phyloP scores from a whole-genome alignment of 2,329 filamentous ascomycete species.

The Cryphonectria carpinicola region DNA sequence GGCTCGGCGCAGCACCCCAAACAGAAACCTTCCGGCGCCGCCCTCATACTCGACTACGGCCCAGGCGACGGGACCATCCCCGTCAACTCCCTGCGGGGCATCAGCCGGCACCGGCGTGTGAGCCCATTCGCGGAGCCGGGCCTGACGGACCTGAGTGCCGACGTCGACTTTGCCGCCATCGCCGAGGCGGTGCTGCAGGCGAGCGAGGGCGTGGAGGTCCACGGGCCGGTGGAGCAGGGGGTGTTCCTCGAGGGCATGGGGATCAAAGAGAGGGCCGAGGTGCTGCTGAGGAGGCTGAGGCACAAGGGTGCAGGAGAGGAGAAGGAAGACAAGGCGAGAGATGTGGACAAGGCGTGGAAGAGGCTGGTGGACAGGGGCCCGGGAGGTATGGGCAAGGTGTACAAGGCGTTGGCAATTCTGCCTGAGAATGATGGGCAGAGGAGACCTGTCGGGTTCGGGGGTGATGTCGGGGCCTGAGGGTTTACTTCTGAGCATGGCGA shows the following conservation, averaged over 20 bases:
- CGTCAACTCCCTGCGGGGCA: conserved; percentile 87
- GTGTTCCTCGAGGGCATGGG: conserved; percentile 81
- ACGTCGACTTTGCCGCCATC: conserved; percentile 89
- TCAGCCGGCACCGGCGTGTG: conserved; percentile 74
- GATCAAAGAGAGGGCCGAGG: conserved; percentile 74
- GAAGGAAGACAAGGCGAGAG: conserved; percentile 54
- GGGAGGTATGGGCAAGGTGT: conserved; percentile 90
- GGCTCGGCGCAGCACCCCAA: conserved; percentile 63
- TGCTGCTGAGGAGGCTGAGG: conserved; percentile 57
- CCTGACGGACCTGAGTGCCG: conserved; percentile 83
- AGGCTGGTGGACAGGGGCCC: conserved; percentile 81
- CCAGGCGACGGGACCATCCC: conserved; percentile 73
- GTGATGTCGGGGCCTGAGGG: conserved; percentile 52
- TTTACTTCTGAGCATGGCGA: background rate
- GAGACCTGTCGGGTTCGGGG: conserved; percentile 90
- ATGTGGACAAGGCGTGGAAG: conserved; percentile 76
- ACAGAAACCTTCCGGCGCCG: conserved; percentile 73
- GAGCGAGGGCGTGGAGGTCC: conserved; percentile 82
- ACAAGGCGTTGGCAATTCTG: conserved; percentile 90
- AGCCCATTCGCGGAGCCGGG: conserved; percentile 82
- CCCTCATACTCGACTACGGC: conserved; percentile 95
- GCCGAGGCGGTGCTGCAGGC: conserved; percentile 80
- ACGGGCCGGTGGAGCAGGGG: conserved; percentile 87
- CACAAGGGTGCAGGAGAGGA: conserved; percentile 3
- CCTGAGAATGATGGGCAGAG: conserved; percentile 76